A percentile compares a stretch with the other conserved stretches of the same genome.
phyloP scores from a whole-genome alignment of 1,139 yeast genomes.

The Taphrina sp. region DNA sequence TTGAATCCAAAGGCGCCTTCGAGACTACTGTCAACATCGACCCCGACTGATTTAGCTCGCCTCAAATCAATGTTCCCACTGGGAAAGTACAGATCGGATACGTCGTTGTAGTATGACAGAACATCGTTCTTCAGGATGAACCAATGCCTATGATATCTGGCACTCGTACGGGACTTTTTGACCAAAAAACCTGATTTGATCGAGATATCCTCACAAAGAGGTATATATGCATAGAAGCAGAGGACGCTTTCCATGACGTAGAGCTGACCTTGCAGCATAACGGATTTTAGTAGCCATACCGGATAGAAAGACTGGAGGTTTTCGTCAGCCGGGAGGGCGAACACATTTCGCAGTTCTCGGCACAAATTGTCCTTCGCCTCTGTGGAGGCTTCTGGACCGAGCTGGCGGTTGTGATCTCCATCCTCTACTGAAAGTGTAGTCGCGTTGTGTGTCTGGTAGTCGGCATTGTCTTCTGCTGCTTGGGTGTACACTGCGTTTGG shows the following conservation, averaged over 20 bases:
- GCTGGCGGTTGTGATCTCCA: not conserved
- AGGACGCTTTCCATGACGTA: constrained; percentile 66
- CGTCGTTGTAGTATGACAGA: constrained; percentile 63
- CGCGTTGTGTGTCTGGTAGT: not conserved
- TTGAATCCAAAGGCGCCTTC: constrained; percentile 36
- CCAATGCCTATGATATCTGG: constrained; percentile 57
- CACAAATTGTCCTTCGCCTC: not conserved
- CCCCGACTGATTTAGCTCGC: constrained; percentile 49
- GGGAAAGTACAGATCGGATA: constrained; percentile 84
- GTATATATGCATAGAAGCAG: constrained; percentile 79
- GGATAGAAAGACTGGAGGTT: constrained; percentile 46
- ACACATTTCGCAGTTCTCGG: not conserved
- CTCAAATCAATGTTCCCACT: constrained; percentile 68
- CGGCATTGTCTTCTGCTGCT: not conserved
- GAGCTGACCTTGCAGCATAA: constrained; percentile 78
- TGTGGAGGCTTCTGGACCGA: not conserved
- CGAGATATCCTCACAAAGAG: constrained; percentile 52
- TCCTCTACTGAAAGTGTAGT: not conserved
- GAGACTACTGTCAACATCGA: constrained; percentile 8
- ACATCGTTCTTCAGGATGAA: constrained; percentile 70
- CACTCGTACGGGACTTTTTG: constrained; percentile 41
- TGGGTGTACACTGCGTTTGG: not conserved
- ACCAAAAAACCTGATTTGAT: constrained; percentile 53
- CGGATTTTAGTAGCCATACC: constrained; percentile 80
- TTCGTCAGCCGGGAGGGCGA: not conserved